Evolutionary conservation across 805 yeast species (phyloP), one percentile per base, ranked within the genome.

Genomic region (Saccharomycopsis olivae): DNA sequence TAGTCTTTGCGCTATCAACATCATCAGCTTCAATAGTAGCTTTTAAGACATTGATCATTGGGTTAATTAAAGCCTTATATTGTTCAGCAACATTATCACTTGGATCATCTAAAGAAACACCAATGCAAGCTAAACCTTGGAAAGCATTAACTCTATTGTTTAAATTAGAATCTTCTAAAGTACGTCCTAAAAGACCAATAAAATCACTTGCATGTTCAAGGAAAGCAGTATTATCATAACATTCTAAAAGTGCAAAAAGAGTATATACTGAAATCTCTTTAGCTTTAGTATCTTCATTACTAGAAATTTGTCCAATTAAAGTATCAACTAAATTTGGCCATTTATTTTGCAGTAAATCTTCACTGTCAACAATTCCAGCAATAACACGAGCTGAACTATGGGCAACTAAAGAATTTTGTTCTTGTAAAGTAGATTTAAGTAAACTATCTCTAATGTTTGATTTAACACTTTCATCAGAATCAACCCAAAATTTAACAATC

Each of bases 381-480:
- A 92, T 77, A 43, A 88, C 84, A 60, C 96, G 77, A 18, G 97
- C 88, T 40, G 81, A 70, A 16, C 94, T 77, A 63, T 92, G 97
- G 60, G 96, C 77, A 46, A 87, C 79, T 42, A 73, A 65, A 52
- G 70, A 66, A 44, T 76, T 69, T 49, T 74, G 71, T 59, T 79
- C 81, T 19, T 62, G 59, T 59, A 86, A 75, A 25, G 94, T 76
- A 49, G 76, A 68, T 51, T 72, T 68, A 51, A 89, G 69, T 47
- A 89, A 61, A 21, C 89, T 68, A 27, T 66, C 66, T 56, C 84
- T 77, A 56, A 92, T 77, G 42, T 69, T 69, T 31, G 67, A 64
- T 60, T 78, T 76, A 40, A 71, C 55, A 5, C 65, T 47, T 17
- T 58, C 73, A 49, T 64, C 68, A 17, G 59, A 28, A 10, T 49